A percentile compares a stretch with the other conserved stretches of the same genome.
Conservation (phyloP, 1,284 basidiomycete genomes). For the Pisolithus thermaeus region DNA sequence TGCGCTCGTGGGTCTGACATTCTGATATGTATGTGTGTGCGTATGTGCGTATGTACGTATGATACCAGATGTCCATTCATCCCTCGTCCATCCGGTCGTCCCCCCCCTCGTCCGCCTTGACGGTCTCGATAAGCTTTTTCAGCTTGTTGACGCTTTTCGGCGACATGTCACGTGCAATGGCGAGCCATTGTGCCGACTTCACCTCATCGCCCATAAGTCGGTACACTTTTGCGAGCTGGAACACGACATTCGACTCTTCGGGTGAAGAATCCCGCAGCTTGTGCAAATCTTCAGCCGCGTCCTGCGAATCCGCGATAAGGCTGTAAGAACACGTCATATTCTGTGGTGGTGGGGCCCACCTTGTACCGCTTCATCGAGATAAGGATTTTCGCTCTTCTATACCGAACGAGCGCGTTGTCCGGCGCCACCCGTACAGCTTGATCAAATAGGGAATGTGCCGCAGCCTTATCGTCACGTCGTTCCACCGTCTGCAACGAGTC, state of each 20-base stretch:
- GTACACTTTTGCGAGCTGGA: slow-evolving; percentile 91
- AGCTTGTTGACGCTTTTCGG: slow-evolving; percentile 75
- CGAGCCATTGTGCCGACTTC: slow-evolving; percentile 79
- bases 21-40: neutral
- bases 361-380: slow-evolving; percentile 76
- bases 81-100: slow-evolving; percentile 76
- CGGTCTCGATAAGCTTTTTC: slow-evolving; percentile 67
- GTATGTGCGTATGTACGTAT: neutral
- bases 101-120: slow-evolving; percentile 52
- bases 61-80: slow-evolving; percentile 18
- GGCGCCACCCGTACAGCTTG: slow-evolving; percentile 71
- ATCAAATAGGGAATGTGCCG: slow-evolving; percentile 74
- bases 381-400: slow-evolving; percentile 84
- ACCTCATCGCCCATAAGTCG: slow-evolving; percentile 70
- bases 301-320: slow-evolving; percentile 42
- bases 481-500: slow-evolving; percentile 65
- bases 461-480: slow-evolving; percentile 65
- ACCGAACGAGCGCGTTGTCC: slow-evolving; percentile 84
- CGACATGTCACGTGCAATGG: slow-evolving; percentile 80
- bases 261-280: slow-evolving; percentile 74
- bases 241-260: slow-evolving; percentile 91
- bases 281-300: slow-evolving; percentile 76
- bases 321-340: slow-evolving; percentile 24
- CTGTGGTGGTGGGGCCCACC: slow-evolving; percentile 42
- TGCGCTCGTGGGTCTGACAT: neutral